These are phyloP conservation scores for Candida suzukii DNA, from an alignment of 805 yeast genomes.

Conservation along the genomic window DNA sequence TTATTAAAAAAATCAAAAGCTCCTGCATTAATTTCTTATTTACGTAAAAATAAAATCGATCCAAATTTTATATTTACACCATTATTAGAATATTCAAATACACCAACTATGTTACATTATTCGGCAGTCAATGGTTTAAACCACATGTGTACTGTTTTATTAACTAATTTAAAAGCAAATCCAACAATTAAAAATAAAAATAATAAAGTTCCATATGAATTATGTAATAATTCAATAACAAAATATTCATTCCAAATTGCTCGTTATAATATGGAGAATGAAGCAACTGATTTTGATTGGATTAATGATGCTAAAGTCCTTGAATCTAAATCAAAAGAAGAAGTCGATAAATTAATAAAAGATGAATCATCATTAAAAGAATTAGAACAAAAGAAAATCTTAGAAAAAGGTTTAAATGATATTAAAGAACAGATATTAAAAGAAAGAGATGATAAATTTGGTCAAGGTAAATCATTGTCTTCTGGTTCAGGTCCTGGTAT, in stretches of 20 bases:
- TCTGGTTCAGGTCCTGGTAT: constrained; percentile 21
- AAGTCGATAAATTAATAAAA: constrained; percentile 36
- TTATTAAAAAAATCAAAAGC: constrained; percentile 69
- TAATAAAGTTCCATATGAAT: constrained; percentile 66
- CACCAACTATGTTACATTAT: constrained; percentile 75
- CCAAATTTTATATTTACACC: constrained; percentile 55
- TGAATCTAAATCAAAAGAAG: constrained; percentile 49
- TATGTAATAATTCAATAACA: constrained; percentile 41
- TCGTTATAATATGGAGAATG: constrained; percentile 63
- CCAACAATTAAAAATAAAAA: constrained; percentile 48
- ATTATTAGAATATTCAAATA: constrained; percentile 34
- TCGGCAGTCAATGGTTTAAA: constrained; percentile 63
- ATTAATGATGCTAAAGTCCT: constrained; percentile 50
- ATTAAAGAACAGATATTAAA: constrained; percentile 33
- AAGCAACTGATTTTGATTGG: constrained; percentile 57
- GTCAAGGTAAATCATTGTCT: constrained; percentile 29
- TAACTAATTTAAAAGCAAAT: constrained; percentile 61
- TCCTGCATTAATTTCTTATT: constrained; percentile 59
- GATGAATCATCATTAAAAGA: constrained; percentile 28
- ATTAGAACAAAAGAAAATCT: constrained; percentile 30
- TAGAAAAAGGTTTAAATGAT: constrained; percentile 36
- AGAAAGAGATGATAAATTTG: constrained; percentile 19
- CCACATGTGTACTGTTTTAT: constrained; percentile 59
- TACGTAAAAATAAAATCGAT: constrained; percentile 50
- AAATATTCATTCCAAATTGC: constrained; percentile 59